Evolutionary conservation across 805 yeast genomes (phyloP), one percentile per base, ranked within the genome.

Genomic region (Cyberlindnera bimundalis): DNA sequence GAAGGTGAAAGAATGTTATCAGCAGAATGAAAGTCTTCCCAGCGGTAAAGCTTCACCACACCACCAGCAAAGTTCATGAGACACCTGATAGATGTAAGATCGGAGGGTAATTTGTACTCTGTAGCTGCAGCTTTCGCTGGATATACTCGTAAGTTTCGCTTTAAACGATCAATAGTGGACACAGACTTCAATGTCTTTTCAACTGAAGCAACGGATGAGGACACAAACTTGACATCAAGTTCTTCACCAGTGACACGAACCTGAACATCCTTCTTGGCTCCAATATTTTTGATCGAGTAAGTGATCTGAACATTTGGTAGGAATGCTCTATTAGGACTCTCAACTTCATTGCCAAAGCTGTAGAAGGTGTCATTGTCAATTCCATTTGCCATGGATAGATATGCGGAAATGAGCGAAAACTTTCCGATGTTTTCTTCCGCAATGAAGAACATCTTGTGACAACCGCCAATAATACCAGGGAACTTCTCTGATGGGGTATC

Each of bases 381-480:
- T 0, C 91, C 88, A 49, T 75, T 76, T 0, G 95, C 90, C 2
- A 81, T 78, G 0, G 95, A 77, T 2, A 84, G 51, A 53, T 78
- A 88, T 4, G 87, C 84, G 33, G 81, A 84, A 37, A 76, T 68
- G 42, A 87, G 65, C 0, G 88, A 75, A 29, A 87, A 65, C 47
- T 81, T 80, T 3, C 95, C 95, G 29, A 76, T 61, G 8, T 67
- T 68, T 14, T 75, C 73, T 33, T 79, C 81, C 17, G 81, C 72
- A 0, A 79, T 75, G 2, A 87, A 78, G 46, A 80, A 84, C 16
- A 87, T 74, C 14, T 80, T 66, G 48, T 85, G 87, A 40, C 84
- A 86, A 0, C 97, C 97, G 23, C 79, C 46, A 28, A 84, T 79
- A n/a, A 87, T 55, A 10, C 96, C 96, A 0, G 88, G 88, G 17